A percentile compares a stretch with the other conserved stretches of the same genome.
Evolutionary conservation across 768 basidiomycete genomes (phyloP).

Genomic region (Coprinellus micaceus): DNA sequence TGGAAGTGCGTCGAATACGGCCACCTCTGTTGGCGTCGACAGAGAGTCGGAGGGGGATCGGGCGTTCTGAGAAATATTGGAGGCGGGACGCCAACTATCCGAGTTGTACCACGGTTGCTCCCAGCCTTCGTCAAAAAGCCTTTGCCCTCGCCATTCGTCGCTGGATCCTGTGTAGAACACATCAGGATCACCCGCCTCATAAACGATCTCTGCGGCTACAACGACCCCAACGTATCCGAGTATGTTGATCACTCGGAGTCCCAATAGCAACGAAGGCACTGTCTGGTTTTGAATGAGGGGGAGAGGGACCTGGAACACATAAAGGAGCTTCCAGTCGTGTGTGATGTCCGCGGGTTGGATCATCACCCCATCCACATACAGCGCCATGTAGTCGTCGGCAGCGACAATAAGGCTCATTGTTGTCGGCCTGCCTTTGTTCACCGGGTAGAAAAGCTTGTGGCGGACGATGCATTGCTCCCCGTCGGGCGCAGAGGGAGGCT

Average conservation of each 20-base stretch:
- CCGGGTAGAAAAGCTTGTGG: neutral
- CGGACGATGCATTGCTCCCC: neutral
- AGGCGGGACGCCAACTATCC: too few relatives aligned
- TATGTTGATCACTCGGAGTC: neutral
- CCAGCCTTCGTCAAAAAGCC: neutral
- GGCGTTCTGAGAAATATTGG: too few relatives aligned
- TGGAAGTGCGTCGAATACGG: too few relatives aligned
- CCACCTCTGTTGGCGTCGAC: too few relatives aligned
- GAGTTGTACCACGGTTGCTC: neutral
- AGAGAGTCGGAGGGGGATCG: too few relatives aligned
- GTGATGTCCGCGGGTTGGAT: neutral
- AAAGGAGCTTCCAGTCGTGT: neutral
- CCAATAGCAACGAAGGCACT: neutral
- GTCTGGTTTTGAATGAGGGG: neutral
- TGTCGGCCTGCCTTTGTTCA: neutral
- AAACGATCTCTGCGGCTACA: neutral
- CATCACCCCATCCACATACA: neutral
- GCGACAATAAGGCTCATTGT: neutral
- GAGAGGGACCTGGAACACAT: neutral
- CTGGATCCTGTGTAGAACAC: neutral
- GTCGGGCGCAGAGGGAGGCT: neutral
- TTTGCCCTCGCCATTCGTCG: neutral
- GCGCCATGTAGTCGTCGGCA: neutral
- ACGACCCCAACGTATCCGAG: neutral
- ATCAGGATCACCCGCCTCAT: neutral